Evolutionary conservation across 768 basidiomycete species (phyloP), one percentile per base, ranked within the genome.

Genomic region (Tricholoma sp.): DNA sequence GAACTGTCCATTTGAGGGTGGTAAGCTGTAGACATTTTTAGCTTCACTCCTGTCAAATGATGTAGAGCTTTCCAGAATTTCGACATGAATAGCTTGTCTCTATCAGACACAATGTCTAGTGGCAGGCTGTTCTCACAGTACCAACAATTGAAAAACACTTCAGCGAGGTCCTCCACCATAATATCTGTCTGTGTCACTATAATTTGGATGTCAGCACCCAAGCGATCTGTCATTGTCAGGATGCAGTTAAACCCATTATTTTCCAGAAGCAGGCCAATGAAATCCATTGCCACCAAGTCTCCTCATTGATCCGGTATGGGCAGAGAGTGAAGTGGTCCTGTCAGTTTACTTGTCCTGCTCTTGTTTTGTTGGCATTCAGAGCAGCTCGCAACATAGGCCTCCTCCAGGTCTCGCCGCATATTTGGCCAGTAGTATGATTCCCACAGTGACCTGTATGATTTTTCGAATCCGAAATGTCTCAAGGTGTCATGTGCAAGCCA

Each of bases 111-210:
- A 59, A 61, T 71, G 59, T 52, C 66, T 20, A 52, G 62, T 63
- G 67, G 72, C 0, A 75, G 45, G 0, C 76, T 73, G 57, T 72
- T 71, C 34, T 72, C 60, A 50, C 68, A 70, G 53, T 68, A 72
- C 69, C 67, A 67, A 8, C 59, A 7, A n/a, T 66, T 52, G 34
- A 67, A 70, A 37, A 65, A 62, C 0, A 63, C 5, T 7, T 24
- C 31, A 1, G 63, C 61, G 1, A 61, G 7, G 1, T 60, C 34
- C 2, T 20, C 32, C 0, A 52, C 61, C 6, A 53, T 50, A 11
- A 56, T 41, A 6, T 57, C 45, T 1, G 44, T 37, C 0, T 45
- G 11, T 15, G 36, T 44, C 2, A 58, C 58, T 0, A 60, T 42
- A 0, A 64, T 5, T 1, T 34, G 59, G 32, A 64, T 57, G 31